A percentile compares a stretch with the other conserved stretches of the same genome.
Conservation (phyloP, 169 alveolate genomes). For the Plasmodium cynomolgi region DNA sequence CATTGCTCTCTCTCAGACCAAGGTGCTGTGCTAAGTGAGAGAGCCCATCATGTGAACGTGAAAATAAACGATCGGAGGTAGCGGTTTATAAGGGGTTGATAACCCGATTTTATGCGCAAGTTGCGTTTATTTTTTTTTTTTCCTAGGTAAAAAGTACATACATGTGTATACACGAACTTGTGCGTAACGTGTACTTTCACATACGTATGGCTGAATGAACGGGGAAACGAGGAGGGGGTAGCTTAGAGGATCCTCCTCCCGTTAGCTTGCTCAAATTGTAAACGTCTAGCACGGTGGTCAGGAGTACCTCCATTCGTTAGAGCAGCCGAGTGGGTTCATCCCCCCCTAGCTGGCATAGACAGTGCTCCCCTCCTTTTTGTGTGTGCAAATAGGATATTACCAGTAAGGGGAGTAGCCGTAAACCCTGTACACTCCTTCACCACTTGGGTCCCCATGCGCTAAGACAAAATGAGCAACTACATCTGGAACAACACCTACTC, state of each 20-base stretch:
- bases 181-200: not conserved
- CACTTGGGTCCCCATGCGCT: not conserved
- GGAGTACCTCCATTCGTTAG: not conserved
- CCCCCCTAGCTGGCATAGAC: not conserved
- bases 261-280: not conserved
- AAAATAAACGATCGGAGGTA: not conserved
- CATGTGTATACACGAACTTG: not conserved
- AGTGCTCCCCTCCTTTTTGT: not conserved
- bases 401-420: not conserved
- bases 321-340: not conserved
- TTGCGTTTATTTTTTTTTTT: not conserved
- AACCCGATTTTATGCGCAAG: not conserved
- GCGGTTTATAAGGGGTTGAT: not conserved
- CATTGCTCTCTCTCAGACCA: not conserved
- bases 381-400: not conserved
- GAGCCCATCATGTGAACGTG: not conserved
- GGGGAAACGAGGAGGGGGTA: not conserved
- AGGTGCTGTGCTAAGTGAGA: not conserved
- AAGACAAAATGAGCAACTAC: slow-evolving; percentile 45
- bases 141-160: not conserved
- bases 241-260: not conserved
- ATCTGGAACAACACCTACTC: slow-evolving; percentile 72
- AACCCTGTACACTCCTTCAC: not conserved
- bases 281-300: not conserved
- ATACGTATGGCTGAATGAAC: not conserved